phyloP scores from a whole-genome alignment of 1,139 yeast genomes.

The Hansenula sp. region DNA sequence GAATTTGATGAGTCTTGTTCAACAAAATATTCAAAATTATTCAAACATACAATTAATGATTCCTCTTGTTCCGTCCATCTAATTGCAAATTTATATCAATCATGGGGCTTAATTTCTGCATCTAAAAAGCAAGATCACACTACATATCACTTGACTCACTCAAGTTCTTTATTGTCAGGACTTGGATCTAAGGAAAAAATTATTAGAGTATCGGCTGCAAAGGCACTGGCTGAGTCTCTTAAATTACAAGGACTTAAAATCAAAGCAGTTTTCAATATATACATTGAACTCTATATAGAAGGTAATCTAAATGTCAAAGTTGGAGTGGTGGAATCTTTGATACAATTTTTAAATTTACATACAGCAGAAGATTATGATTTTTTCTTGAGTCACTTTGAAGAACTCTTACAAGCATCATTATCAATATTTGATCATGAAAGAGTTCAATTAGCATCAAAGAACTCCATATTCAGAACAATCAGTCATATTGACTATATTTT shows the following conservation, averaged over 20 bases:
- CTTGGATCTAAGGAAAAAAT: slow-evolving; percentile 19
- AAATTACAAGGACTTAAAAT: slow-evolving; percentile 9
- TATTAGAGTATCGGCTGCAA: slow-evolving; percentile 27
- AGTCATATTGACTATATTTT: slow-evolving; percentile 11
- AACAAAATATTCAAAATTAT: slow-evolving; percentile 14
- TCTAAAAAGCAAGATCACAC: slow-evolving; percentile 15
- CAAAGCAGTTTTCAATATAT: slow-evolving; percentile 23
- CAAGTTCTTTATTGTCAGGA: slow-evolving; percentile 11
- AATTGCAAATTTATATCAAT: slow-evolving; percentile 21
- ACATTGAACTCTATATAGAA: slow-evolving; percentile 25
- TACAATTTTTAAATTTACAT: slow-evolving; percentile 27
- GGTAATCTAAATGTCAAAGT: slow-evolving; percentile 22
- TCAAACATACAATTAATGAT: slow-evolving; percentile 23
- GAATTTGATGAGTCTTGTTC: slow-evolving; percentile 14
- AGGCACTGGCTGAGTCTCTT: slow-evolving; percentile 29
- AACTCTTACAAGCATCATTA: slow-evolving; percentile 18
- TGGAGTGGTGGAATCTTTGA: slow-evolving; percentile 30
- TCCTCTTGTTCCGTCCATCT: slow-evolving; percentile 16
- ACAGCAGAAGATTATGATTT: slow-evolving; percentile 22
- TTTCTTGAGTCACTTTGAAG: slow-evolving; percentile 23
- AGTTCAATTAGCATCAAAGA: slow-evolving; percentile 11
- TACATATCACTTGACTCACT: slow-evolving; percentile 11
- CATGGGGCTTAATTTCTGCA: slow-evolving; percentile 21
- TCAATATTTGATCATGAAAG: slow-evolving; percentile 18
- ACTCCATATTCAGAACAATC: slow-evolving; percentile 11